Evolutionary conservation across 495 filamentous ascomycete genomes (phyloP).

Genomic region (Neurospora tetrasperma): DNA sequence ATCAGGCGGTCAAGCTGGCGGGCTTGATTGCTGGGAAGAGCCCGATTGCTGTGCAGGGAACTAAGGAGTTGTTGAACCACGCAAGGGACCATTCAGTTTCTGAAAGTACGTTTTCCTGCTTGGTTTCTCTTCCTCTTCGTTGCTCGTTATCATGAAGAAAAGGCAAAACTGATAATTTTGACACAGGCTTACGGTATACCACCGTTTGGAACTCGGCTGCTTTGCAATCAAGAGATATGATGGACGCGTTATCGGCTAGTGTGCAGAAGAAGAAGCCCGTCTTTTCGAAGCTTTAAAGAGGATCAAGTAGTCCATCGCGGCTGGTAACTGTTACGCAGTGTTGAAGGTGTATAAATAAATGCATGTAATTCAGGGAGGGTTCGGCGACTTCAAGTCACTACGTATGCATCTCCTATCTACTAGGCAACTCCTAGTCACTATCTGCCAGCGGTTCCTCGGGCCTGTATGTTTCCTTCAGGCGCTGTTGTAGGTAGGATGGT

Average conservation of each 20-base stretch:
- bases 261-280: conserved; percentile 69
- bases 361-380: background rate
- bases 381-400: background rate
- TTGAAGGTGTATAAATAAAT: background rate
- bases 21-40: conserved; percentile 66
- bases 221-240: conserved; percentile 72
- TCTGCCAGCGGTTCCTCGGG: conserved; percentile 29
- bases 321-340: background rate
- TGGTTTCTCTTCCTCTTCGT: background rate
- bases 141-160: background rate
- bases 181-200: conserved; percentile 66
- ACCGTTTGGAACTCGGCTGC: conserved; percentile 76
- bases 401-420: background rate
- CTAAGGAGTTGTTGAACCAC: conserved; percentile 87
- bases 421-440: conserved; percentile 21
- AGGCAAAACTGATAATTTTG: background rate
- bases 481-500: conserved; percentile 15
- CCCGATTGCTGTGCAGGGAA: conserved; percentile 84
- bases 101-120: conserved; percentile 48
- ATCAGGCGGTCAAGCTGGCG: conserved; percentile 56
- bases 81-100: conserved; percentile 66
- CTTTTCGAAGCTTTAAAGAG: conserved; percentile 71
- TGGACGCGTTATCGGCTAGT: conserved; percentile 61
- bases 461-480: conserved; percentile 33
- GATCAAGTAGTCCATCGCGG: background rate